Evolutionary conservation across 1,139 yeast species (phyloP), one percentile per base, ranked within the genome.

Genomic region (Maudiozyma humilis): DNA sequence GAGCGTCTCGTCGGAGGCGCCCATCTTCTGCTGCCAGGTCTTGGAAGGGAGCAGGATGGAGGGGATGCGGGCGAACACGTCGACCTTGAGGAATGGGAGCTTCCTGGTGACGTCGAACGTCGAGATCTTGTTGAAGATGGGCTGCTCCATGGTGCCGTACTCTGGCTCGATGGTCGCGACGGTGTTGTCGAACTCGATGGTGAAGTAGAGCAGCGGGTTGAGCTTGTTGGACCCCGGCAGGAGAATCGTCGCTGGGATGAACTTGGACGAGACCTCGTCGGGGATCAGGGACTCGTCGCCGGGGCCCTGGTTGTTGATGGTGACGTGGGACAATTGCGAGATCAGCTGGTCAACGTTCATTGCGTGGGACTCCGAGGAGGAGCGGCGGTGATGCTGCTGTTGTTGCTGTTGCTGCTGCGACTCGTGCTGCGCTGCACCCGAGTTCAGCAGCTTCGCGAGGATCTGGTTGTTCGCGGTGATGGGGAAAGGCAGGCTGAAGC

Each of bases 51-150:
- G 67, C 55, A 83, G 68, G 47, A 79, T 70, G 19, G 79, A 78
- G 10, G 95, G 95, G 45, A 86, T 73, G 49, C 91, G 72, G 42
- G 84, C 80, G 60, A 83, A 88, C 31, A 85, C 73, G 62, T 84
- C 89, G 44, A 87, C 69, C 52, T 76, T 80, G 45, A 79, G 62
- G 43, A 65, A 77, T 57, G 71, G 79, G 60, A 64, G 64, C 62
- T 54, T 66, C 51, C 86, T 77, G 12, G 94, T 82, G 20, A 89
- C 95, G 71, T 91, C 98, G 62, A 91, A 91, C 8, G 89, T 80
- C 12, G 95, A 85, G 17, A 86, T 88, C 54, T 84, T 85, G 62
- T 88, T 89, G 79, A 95, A 91, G 18, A 71, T 70, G 2, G 89
- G 86, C 43, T 68, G 63, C 20, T 73, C 71, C 47, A 79, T 68